phyloP scores from a whole-genome alignment of 2,329 filamentous ascomycete species.

The Alternaria ethzedia region DNA sequence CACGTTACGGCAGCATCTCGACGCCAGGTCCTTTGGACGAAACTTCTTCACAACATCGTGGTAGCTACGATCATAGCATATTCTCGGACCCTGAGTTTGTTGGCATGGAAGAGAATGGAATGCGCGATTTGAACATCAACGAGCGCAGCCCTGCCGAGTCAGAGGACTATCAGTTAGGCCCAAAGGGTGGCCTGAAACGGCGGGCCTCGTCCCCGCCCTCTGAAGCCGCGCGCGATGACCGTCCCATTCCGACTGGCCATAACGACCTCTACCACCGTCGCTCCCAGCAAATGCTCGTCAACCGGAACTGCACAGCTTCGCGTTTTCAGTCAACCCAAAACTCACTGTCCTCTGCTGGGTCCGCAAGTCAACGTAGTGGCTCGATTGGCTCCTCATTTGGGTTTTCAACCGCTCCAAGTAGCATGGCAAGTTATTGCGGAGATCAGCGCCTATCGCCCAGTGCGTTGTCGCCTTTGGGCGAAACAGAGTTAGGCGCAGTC shows the following conservation, averaged over 20 bases:
- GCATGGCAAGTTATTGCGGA: slow-evolving; percentile 69
- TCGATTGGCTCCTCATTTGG: slow-evolving; percentile 68
- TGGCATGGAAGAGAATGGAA: slow-evolving; percentile 60
- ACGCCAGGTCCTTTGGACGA: slow-evolving; percentile 58
- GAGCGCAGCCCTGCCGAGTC: slow-evolving; percentile 57
- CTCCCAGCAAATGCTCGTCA: slow-evolving; percentile 62
- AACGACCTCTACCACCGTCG: slow-evolving; percentile 62
- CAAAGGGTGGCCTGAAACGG: slow-evolving; percentile 66
- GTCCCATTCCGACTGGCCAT: slow-evolving; percentile 50
- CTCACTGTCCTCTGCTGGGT: slow-evolving; percentile 69
- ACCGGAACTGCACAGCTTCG: slow-evolving; percentile 60
- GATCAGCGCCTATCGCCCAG: slow-evolving; percentile 67
- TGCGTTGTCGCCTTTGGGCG: slow-evolving; percentile 64
- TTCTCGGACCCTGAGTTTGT: slow-evolving; percentile 59
- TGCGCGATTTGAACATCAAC: slow-evolving; percentile 61
- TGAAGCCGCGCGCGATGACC: slow-evolving; percentile 58
- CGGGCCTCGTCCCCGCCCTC: slow-evolving; percentile 69
- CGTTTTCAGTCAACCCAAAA: slow-evolving; percentile 64
- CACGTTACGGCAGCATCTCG: slow-evolving; percentile 58
- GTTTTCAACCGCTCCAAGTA: slow-evolving; percentile 65
- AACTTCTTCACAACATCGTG: slow-evolving; percentile 61
- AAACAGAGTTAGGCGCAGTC: slow-evolving; percentile 60
- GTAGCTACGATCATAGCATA: slow-evolving; percentile 66
- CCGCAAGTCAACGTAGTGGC: slow-evolving; percentile 64
- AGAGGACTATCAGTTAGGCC: slow-evolving; percentile 51